A percentile compares a stretch with the other conserved stretches of the same genome.
phyloP scores from a whole-genome alignment of 139 green algal genomes.

The Chlorella sp. region DNA sequence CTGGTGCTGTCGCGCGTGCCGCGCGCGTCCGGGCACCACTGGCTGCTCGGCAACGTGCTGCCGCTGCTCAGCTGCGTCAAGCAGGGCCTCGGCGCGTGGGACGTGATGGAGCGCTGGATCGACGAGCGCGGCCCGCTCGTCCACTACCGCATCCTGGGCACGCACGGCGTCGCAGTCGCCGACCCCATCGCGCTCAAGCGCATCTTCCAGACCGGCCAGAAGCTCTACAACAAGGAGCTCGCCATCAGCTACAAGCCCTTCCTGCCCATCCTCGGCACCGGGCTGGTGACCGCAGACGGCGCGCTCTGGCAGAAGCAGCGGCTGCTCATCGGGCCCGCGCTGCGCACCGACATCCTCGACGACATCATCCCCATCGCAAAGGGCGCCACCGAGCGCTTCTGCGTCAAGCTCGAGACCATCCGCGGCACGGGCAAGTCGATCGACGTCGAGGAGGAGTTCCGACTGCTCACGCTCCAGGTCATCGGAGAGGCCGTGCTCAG shows the following conservation, averaged over 20 bases:
- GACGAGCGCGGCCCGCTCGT: constrained; percentile 34
- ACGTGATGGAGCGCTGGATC: constrained; percentile 67
- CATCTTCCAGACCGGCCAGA: constrained; percentile 73
- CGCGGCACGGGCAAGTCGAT: constrained; percentile 47
- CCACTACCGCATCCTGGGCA: constrained; percentile 45
- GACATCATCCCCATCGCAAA: constrained; percentile 79
- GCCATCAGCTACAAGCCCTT: constrained; percentile 81
- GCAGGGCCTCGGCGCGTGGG: constrained; percentile 53
- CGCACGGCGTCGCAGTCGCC: constrained; percentile 53
- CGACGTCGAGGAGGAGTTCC: constrained; percentile 86
- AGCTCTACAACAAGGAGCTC: constrained; percentile 80
- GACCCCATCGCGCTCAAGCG: constrained; percentile 65
- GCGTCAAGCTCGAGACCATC: constrained; percentile 58
- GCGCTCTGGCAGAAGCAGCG: constrained; percentile 87
- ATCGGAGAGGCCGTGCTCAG: constrained; percentile 88
- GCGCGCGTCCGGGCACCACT: constrained; percentile 33
- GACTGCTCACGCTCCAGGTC: constrained; percentile 84
- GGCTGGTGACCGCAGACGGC: constrained; percentile 87
- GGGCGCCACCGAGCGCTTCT: constrained; percentile 60
- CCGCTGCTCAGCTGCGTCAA: constrained; percentile 34
- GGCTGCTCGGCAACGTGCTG: constrained; percentile 52
- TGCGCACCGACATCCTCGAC: constrained; percentile 84
- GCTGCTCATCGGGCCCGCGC: constrained; percentile 72
- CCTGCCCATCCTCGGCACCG: constrained; percentile 86
- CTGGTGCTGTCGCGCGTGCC: constrained; percentile 19